Evolutionary conservation across 202 grass and related monocot genomes (phyloP), one percentile per base, ranked within the genome.

Genomic region (Bolboschoenoplectus hybrid): DNA sequence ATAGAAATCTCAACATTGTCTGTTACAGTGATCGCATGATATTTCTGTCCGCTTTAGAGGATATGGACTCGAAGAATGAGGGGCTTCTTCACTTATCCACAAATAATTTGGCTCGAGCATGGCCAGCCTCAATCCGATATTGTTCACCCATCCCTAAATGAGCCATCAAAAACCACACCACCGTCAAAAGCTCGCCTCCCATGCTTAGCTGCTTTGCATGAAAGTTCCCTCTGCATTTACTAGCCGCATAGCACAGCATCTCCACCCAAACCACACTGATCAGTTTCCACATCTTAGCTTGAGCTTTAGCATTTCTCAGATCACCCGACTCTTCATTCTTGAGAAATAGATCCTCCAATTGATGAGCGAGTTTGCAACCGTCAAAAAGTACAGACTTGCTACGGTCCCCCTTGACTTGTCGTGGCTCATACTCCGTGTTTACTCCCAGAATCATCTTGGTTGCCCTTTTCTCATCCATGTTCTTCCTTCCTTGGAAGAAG

Each of bases 101-200:
- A 11, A 92, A 90, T 32, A 84, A 81, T 83, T 84, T 90, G 55
- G 74, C 74, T 56, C 74, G 74, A 41, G 74, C 79, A 49, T 95
- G 87, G 0, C 93, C 91, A 9, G 81, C 74, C 82, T 95, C 89
- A 11, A 92, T 91, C 73, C 87, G 62, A 26, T 92, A 95, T 45
- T 91, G 91, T 66, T 89, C 89, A 5, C 91, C 93, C 9, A 95
- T 87, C 6, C 93, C 93, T 9, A 92, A 34, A 57, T 95, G 91
- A 49, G 91, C 88, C 91, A 91, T 95, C 86, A 93, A 26, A 71
- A 91, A 89, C 91, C 93, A 93, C 4, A 91, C 87, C 7, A 89
- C 26, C 0, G 93, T 93, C 82, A 91, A 83, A 69, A 95, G 91
- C 67, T 95, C 89, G 6, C 87, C 87, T 53, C 87, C 87, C 12